Evolutionary conservation across 2,329 filamentous ascomycete species (phyloP).

Genomic region (Diaporthe batatas): DNA sequence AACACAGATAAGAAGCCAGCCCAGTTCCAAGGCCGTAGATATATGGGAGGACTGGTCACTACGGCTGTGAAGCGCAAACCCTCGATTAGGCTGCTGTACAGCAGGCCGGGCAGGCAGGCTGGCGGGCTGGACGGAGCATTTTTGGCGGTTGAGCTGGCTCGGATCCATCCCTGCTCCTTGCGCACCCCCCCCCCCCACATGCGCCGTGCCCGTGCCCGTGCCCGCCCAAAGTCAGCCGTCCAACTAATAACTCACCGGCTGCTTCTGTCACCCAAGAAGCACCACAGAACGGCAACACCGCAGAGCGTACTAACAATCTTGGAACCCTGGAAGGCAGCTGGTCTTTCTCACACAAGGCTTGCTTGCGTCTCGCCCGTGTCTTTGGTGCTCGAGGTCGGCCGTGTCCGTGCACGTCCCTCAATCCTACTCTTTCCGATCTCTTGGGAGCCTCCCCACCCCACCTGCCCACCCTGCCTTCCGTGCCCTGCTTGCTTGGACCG

Average conservation of each 20-base stretch:
- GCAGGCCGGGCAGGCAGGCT: background rate
- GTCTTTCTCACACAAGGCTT: background rate
- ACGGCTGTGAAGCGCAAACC: conserved; percentile 11
- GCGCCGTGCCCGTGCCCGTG: conserved; percentile 1
- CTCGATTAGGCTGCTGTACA: background rate
- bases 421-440: background rate
- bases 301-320: background rate
- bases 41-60: background rate
- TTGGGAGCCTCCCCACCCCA: background rate
- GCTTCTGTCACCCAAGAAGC: background rate
- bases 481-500: background rate
- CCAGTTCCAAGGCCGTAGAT: too few species aligned
- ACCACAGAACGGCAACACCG: conserved; percentile 16
- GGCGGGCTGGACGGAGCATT: too few species aligned
- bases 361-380: conserved; percentile 7
- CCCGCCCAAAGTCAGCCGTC: conserved; percentile 4
- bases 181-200: background rate
- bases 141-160: background rate
- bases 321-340: background rate
- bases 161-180: conserved; percentile 25
- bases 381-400: background rate
- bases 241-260: background rate
- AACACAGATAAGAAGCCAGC: too few species aligned
- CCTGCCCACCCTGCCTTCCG: background rate
- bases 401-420: conserved; percentile 4